Base-by-base conservation (phyloP, 495 filamentous ascomycete genomes). In the Oidiodendron maius region DNA sequence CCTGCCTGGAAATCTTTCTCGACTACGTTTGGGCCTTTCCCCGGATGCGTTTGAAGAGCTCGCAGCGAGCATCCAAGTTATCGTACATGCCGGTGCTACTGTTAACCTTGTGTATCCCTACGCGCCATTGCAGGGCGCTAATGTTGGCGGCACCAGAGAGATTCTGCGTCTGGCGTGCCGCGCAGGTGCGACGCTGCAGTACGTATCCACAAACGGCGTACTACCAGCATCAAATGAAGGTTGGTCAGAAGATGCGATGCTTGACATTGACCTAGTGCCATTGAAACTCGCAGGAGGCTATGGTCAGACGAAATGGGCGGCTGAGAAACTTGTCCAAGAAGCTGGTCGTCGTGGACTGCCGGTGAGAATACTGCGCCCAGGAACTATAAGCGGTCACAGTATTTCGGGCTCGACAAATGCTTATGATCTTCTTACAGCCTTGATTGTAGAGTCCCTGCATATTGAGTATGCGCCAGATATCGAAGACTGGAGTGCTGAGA, bases 41-140 rank as follows among this genome's bases (percentile, higher is more conserved):
- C 73, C 70, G 0, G 74, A 79, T 12, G 64, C 61, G 8, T 86
- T 81, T 46, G 69, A 77, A 12, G 70, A 80, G 18, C 65, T 84
- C 4, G 78, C 76, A 0, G 48, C 64, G 15, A 73, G 74, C 6
- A 67, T 80, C 2, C 71, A 83, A 48, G 81, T 83, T 18, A 81
- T 84, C 30, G 70, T 84, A 8, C 81, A 85, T 52, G 76, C 80
- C 20, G 81, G 73, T 8, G 81, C 81, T 11, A 81, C 77, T 1
- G 81, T 85, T 28, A 85, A 83, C 55, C 69, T 85, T 17, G 80
- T 85, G 0, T 83, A 83, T 53, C 79, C 81, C 0, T 85, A 83
- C 48, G 80, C 80, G 25, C 73, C 78, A 3, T 65, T 85, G 53
- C 74, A 76, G 4, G 65, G 64, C 17, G 69, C 77, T 17, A 83